These are phyloP conservation scores for Cladosporium sp. DNA, from an alignment of 2,329 filamentous ascomycete species.

Conservation along the genomic window DNA sequence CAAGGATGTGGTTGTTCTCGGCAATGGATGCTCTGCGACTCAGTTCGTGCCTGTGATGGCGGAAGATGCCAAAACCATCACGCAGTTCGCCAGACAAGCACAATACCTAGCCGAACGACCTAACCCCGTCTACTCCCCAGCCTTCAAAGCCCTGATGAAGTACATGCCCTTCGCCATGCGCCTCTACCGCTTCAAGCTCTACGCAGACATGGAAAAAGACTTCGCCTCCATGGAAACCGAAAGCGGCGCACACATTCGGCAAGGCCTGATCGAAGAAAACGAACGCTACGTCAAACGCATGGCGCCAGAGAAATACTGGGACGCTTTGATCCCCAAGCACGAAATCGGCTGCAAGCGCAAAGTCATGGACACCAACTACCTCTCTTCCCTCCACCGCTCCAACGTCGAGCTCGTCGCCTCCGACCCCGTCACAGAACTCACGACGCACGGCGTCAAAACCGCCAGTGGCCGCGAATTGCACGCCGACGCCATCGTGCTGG, in stretches of 20 bases:
- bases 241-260: conserved; percentile 39
- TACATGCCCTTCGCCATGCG: conserved; percentile 49
- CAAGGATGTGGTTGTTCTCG: conserved; percentile 37
- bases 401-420: conserved; percentile 34
- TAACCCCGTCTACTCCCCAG: conserved; percentile 43
- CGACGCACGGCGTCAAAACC: conserved; percentile 32
- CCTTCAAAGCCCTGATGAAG: conserved; percentile 48
- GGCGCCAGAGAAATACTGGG: conserved; percentile 48
- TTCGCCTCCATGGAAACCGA: conserved; percentile 46
- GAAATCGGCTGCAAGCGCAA: conserved; percentile 65
- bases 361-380: conserved; percentile 50
- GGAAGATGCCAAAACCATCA: conserved; percentile 35
- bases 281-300: conserved; percentile 45
- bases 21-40: conserved; percentile 40
- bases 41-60: conserved; percentile 40
- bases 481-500: conserved; percentile 45
- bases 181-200: conserved; percentile 45
- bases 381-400: conserved; percentile 37
- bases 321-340: conserved; percentile 61
- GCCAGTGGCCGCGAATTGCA: conserved; percentile 25
- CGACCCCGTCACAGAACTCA: conserved; percentile 39
- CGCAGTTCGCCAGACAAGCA: conserved; percentile 36
- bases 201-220: conserved; percentile 47
- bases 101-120: conserved; percentile 46
- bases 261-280: conserved; percentile 40